Percentiles rank a stretch among this genome's conserved stretches.
These are phyloP conservation scores for Arthonia radiata DNA, from an alignment of 495 filamentous ascomycete genomes.

Conservation along the genomic window DNA sequence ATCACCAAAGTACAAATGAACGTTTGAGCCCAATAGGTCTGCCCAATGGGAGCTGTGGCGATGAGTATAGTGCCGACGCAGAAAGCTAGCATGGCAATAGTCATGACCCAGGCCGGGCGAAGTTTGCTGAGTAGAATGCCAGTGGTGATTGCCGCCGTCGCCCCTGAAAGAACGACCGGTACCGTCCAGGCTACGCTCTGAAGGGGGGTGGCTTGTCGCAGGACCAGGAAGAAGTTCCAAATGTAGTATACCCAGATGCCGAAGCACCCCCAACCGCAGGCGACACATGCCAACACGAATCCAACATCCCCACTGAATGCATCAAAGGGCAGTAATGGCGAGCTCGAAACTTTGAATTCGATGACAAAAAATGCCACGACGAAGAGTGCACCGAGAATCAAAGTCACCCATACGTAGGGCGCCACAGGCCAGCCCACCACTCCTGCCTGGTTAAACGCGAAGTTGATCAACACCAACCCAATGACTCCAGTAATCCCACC, in stretches of 20 bases:
- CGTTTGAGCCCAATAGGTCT: slow-evolving; percentile 12
- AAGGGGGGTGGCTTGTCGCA: slow-evolving; percentile 7
- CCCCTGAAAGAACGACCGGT: slow-evolving; percentile 8
- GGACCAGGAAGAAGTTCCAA: slow-evolving; percentile 6
- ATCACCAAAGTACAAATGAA: slow-evolving; percentile 22
- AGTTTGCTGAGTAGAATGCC: slow-evolving; percentile 11
- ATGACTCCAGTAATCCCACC: slow-evolving; percentile 10
- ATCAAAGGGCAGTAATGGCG: slow-evolving; percentile 10
- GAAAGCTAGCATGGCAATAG: slow-evolving; percentile 11
- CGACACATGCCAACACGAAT: slow-evolving; percentile 9
- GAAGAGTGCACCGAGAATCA: slow-evolving; percentile 10
- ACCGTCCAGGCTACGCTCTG: slow-evolving; percentile 6
- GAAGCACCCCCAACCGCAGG: slow-evolving; percentile 10
- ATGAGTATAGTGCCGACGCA: slow-evolving; percentile 7
- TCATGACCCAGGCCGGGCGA: slow-evolving; percentile 11
- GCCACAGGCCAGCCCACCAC: slow-evolving; percentile 10
- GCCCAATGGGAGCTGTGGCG: slow-evolving; percentile 6
- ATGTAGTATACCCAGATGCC: slow-evolving; percentile 13
- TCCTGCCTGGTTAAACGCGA: slow-evolving; percentile 11
- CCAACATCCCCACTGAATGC: slow-evolving; percentile 8
- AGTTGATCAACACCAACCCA: slow-evolving; percentile 11
- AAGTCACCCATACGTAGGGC: slow-evolving; percentile 10
- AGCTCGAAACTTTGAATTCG: slow-evolving; percentile 6
- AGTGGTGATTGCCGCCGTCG: slow-evolving; percentile 8
- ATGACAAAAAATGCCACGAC: slow-evolving; percentile 9